Conservation (phyloP, 176 grass and related monocot species). For the Pontederia crassipes region DNA sequence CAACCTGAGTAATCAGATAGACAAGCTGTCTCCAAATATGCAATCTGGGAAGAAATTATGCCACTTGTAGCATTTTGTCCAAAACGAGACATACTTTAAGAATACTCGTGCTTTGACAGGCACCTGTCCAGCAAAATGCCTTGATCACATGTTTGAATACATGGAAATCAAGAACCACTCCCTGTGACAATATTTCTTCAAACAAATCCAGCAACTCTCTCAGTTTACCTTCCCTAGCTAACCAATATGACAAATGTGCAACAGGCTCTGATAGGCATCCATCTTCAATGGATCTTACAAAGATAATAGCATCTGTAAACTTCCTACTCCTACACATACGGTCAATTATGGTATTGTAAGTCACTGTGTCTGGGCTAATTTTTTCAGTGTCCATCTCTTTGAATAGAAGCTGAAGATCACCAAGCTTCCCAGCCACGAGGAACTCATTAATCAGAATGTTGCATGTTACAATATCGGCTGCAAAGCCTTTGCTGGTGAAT, state of each 20-base stretch:
- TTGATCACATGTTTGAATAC: constrained; percentile 63
- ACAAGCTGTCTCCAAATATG: too few species aligned
- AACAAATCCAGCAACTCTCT: constrained; percentile 39
- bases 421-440: constrained; percentile 39
- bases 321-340: constrained; percentile 66
- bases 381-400: constrained; percentile 31
- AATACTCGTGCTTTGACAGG: constrained; percentile 36
- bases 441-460: constrained; percentile 74
- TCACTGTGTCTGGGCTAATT: constrained; percentile 46
- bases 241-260: constrained; percentile 62
- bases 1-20: too few species aligned
- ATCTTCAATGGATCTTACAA: constrained; percentile 47
- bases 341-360: constrained; percentile 53
- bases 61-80: constrained; percentile 61
- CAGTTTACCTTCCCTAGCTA: constrained; percentile 46
- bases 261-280: constrained; percentile 37
- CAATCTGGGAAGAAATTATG: constrained; percentile 7
- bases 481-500: constrained; percentile 53
- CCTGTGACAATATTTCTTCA: constrained; percentile 58
- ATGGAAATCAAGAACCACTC: constrained; percentile 42
- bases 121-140: constrained; percentile 74
- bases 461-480: constrained; percentile 69
- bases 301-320: constrained; percentile 40
- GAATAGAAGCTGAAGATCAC: constrained; percentile 54
- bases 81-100: constrained; percentile 46